These are phyloP conservation scores for Cordyceps cateniannulata DNA, from an alignment of 2,329 filamentous ascomycete genomes.

Conservation along the genomic window DNA sequence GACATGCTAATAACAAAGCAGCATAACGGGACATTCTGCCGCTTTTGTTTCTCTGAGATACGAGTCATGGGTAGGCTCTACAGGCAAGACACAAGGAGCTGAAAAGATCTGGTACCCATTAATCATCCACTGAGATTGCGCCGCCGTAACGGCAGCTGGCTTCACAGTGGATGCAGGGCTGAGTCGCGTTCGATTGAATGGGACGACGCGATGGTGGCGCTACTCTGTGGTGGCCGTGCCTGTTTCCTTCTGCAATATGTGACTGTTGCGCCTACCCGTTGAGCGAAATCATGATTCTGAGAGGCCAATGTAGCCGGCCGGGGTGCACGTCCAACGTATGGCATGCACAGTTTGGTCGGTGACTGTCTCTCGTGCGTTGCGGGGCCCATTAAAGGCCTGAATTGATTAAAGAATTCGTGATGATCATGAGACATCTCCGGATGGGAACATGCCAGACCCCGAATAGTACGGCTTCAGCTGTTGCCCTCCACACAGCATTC, in stretches of 20 bases:
- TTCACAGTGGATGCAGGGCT: neutral
- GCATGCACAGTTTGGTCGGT: neutral
- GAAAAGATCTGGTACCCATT: neutral
- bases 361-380: neutral
- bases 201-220: constrained; percentile 5
- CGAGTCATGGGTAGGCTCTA: no score
- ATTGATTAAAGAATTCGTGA: neutral
- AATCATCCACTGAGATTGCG: neutral
- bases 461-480: no score
- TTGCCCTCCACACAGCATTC: neutral
- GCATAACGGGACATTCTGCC: no score
- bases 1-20: no score
- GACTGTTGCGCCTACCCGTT: neutral
- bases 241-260: neutral
- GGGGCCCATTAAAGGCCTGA: neutral
- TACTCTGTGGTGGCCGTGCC: neutral
- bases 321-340: neutral
- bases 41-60: no score
- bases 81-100: neutral
- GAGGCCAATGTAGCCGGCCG: neutral
- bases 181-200: neutral
- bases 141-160: no score
- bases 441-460: neutral
- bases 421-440: neutral
- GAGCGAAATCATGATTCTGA: neutral